Evolutionary conservation across 257 asterid species (phyloP), one percentile per base, ranked within the genome.

Genomic region (Coffea canephora): DNA sequence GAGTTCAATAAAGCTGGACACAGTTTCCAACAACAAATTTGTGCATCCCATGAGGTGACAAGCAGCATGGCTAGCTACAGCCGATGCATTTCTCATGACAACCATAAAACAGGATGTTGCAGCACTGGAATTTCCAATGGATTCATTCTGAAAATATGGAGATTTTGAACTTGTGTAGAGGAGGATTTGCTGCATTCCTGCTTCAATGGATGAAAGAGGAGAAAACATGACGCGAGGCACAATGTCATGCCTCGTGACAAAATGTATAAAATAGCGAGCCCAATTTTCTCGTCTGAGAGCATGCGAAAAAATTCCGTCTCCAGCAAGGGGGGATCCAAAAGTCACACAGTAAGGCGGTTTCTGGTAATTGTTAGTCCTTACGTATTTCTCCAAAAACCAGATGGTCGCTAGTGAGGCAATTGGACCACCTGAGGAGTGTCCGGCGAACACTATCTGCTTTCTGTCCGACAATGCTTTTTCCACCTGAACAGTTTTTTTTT

Each of bases 341-440:
- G 98, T 94, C 27, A 94, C 71, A 73, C 97, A 93, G 81, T 80
- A 82, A 68, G 95, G 96, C 52, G 85, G 84, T 14, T 1, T 73
- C 9, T 25, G 76, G 45, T 46, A 78, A 18, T 81, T 73, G 21
- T 39, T 69, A 70, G 77, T 78, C 80, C 91, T 88, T 36, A 71
- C 61, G 92, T 87, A 86, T 78, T 86, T 89, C 85, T 94, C 98
- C 9, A 94, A 78, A 90, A 89, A 88, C 97, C 97, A 94, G 73
- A 93, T 82, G 73, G 96, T 82, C 50, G 97, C 90, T 74, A 94
- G 89, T 69, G 88, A 83, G 77, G 98, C 96, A 39, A 83, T 69
- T 27, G 97, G 86, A 31, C 97, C 97, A 31, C 96, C 96, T 0
- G 94, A 89, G 50, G 97, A 94, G 87, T 94, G 97, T 36, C 97